Evolutionary conservation across 2,329 filamentous ascomycete species (phyloP).

Genomic region (Colletotrichum tofieldiae): DNA sequence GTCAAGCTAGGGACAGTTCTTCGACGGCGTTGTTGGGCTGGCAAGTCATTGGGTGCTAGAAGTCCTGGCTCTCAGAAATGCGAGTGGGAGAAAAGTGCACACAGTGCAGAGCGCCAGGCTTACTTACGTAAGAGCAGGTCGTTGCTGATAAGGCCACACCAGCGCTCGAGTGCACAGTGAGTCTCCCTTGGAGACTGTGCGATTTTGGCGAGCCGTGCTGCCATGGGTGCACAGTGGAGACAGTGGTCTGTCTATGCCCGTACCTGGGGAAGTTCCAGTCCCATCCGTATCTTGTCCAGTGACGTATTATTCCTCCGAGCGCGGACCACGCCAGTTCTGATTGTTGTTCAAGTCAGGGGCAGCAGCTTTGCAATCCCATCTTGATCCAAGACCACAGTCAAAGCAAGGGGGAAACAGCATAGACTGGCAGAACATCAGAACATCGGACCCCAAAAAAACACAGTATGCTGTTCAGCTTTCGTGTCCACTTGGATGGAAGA

Average conservation of each 20-base stretch:
- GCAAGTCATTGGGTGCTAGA: slow-evolving; percentile 13
- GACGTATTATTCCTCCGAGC: slow-evolving; percentile 31
- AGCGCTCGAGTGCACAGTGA: neutral
- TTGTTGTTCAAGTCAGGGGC: slow-evolving; percentile 23
- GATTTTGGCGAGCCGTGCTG: neutral
- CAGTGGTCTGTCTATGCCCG: slow-evolving; percentile 15
- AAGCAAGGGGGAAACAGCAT: slow-evolving; percentile 6
- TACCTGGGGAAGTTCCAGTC: slow-evolving; percentile 38
- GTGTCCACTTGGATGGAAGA: slow-evolving; percentile 17
- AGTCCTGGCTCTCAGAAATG: slow-evolving; percentile 16
- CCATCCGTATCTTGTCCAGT: slow-evolving; percentile 27
- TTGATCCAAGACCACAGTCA: slow-evolving; percentile 6
- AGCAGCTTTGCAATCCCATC: slow-evolving; percentile 5
- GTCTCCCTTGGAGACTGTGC: neutral
- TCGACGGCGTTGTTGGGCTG: slow-evolving; percentile 36
- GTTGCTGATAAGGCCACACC: neutral
- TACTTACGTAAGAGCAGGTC: slow-evolving; percentile 1
- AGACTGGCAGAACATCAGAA: slow-evolving; percentile 6
- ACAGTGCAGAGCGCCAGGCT: slow-evolving; percentile 5
- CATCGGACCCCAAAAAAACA: slow-evolving; percentile 6
- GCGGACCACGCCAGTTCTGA: slow-evolving; percentile 15
- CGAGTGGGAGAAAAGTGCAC: slow-evolving; percentile 14
- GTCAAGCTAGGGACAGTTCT: slow-evolving; percentile 31
- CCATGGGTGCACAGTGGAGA: slow-evolving; percentile 30
- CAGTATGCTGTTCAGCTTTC: slow-evolving; percentile 9